These are phyloP conservation scores for Talaromyces sp. DNA, from an alignment of 2,329 filamentous ascomycete species.

Conservation along the genomic window DNA sequence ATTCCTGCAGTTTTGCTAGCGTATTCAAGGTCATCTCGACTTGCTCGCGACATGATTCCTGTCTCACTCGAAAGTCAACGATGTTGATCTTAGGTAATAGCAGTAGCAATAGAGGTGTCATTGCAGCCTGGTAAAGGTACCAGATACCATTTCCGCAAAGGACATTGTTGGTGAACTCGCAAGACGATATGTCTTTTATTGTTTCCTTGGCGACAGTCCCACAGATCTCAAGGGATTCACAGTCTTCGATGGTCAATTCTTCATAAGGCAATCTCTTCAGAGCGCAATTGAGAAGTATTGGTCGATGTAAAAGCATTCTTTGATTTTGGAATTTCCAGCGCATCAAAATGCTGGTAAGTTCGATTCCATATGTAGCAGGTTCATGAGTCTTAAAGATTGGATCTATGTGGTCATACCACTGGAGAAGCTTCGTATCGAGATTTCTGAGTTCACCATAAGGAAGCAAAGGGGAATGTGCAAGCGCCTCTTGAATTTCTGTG, in stretches of 20 bases:
- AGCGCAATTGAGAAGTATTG: conserved; percentile 65
- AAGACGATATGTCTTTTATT: too few species aligned
- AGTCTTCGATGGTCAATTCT: too few species aligned
- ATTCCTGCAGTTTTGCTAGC: conserved; percentile 27
- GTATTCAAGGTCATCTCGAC: not conserved
- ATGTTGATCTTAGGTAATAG: not conserved
- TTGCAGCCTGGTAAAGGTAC: not conserved
- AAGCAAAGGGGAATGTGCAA: conserved; percentile 66
- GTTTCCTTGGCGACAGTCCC: not conserved
- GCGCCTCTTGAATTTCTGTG: conserved; percentile 67
- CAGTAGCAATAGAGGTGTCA: conserved; percentile 9
- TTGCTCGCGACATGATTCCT: not conserved
- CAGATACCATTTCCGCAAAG: conserved; percentile 10
- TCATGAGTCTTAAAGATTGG: too few species aligned
- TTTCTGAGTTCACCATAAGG: conserved; percentile 61
- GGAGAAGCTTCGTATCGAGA: conserved; percentile 65
- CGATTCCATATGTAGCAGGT: too few species aligned
- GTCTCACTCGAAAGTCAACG: not conserved
- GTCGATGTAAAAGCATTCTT: conserved; percentile 70
- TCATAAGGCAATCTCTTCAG: too few species aligned
- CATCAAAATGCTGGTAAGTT: conserved; percentile 67
- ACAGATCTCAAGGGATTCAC: not conserved
- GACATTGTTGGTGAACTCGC: too few species aligned
- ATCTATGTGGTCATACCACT: conserved; percentile 56
- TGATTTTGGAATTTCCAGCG: conserved; percentile 79